These are phyloP conservation scores for Lasiosphaeria miniovina DNA, from an alignment of 495 filamentous ascomycete genomes.

Conservation along the genomic window DNA sequence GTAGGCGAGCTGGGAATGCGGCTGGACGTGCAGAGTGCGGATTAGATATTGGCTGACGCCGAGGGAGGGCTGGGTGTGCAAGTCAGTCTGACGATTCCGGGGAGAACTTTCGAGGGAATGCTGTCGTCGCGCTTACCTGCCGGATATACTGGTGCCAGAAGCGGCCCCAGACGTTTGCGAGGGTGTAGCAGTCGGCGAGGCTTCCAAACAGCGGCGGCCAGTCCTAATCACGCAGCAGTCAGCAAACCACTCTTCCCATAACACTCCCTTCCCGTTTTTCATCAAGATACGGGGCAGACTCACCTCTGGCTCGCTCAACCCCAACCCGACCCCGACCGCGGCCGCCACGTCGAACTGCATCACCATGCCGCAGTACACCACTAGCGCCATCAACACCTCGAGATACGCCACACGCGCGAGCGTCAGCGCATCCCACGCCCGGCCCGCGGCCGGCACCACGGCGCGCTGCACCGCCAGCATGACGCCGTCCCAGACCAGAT, in stretches of 20 bases:
- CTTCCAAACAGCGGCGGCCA: constrained; percentile 37
- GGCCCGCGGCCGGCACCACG: neutral
- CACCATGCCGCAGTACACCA: constrained; percentile 14
- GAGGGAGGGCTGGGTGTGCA: constrained; percentile 12
- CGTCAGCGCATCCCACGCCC: constrained; percentile 6
- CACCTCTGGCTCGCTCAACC: constrained; percentile 17
- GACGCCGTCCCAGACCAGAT: constrained; percentile 16
- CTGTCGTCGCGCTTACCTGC: constrained; percentile 22
- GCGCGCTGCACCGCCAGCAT: constrained; percentile 7
- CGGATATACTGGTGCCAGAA: constrained; percentile 45
- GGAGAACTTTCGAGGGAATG: no score
- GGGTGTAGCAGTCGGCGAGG: constrained; percentile 31
- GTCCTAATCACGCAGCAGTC: constrained; percentile 4
- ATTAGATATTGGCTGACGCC: constrained; percentile 29
- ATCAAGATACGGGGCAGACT: neutral
- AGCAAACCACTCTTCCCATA: neutral
- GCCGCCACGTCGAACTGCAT: constrained; percentile 16
- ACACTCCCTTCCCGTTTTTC: neutral
- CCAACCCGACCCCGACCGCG: constrained; percentile 12
- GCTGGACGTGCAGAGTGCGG: constrained; percentile 27
- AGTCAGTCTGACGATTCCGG: constrained; percentile 8
- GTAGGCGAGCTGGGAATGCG: constrained; percentile 28
- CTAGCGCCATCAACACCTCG: constrained; percentile 14
- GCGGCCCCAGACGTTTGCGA: constrained; percentile 24
- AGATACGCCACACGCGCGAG: constrained; percentile 3